A percentile compares a stretch with the other conserved stretches of the same genome.
Conservation (phyloP, 306 rosid genomes). For the Leucaena leucocephala region DNA sequence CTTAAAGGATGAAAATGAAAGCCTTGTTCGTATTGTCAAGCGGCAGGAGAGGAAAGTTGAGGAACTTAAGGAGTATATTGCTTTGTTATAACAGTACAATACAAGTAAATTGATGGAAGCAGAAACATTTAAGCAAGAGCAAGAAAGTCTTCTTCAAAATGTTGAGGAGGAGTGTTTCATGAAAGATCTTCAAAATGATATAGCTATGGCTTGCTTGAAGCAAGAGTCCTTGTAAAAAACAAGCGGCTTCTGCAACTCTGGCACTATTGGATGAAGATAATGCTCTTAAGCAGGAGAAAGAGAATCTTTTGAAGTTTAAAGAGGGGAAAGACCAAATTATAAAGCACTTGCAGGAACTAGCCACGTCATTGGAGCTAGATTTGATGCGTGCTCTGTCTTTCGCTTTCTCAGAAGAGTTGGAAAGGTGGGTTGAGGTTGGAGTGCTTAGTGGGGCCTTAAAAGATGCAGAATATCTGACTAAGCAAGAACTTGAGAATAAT, state of each 20-base stretch:
- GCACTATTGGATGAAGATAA: conserved; percentile 49
- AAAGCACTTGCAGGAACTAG: conserved; percentile 42
- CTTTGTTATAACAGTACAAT: conserved; percentile 43
- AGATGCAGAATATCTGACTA: conserved; percentile 40
- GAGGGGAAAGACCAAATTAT: conserved; percentile 42
- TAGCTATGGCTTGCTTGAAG: conserved; percentile 31
- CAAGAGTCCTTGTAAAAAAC: conserved; percentile 49
- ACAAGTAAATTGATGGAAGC: conserved; percentile 44
- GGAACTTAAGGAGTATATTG: conserved; percentile 47
- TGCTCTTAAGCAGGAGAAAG: conserved; percentile 47
- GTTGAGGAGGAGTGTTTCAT: conserved; percentile 51
- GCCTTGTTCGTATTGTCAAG: conserved; percentile 38
- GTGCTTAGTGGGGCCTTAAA: conserved; percentile 54
- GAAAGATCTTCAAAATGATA: conserved; percentile 46
- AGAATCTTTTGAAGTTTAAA: conserved; percentile 42
- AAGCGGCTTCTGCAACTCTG: conserved; percentile 45
- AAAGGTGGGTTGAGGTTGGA: conserved; percentile 51
- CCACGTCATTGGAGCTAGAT: conserved; percentile 49
- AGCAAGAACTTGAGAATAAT: conserved; percentile 36
- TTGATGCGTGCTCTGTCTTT: conserved; percentile 37
- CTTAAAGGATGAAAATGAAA: too few species aligned
- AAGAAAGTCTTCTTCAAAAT: conserved; percentile 31
- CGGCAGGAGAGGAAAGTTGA: conserved; percentile 45
- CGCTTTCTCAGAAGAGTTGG: conserved; percentile 52
- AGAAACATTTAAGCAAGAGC: conserved; percentile 43